phyloP scores from a whole-genome alignment of 2,329 filamentous ascomycete genomes.

The Alternaria sp. region DNA sequence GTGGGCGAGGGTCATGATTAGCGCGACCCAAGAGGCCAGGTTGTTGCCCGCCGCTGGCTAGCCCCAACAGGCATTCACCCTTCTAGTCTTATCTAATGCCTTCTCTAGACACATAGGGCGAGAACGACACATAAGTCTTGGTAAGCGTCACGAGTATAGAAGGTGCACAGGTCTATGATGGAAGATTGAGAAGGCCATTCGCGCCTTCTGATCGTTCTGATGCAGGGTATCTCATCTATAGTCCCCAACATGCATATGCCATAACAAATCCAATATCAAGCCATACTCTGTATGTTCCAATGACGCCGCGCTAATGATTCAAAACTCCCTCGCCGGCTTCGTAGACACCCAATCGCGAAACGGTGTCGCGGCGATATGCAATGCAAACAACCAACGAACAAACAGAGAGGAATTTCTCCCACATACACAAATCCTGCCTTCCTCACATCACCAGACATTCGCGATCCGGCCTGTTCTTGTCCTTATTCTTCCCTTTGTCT shows the following conservation, averaged over 20 bases:
- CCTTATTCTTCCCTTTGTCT: slow-evolving; percentile 37
- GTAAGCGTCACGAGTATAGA: neutral
- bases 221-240: slow-evolving; percentile 36
- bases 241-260: slow-evolving; percentile 6
- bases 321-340: slow-evolving; percentile 7
- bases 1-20: slow-evolving; percentile 22
- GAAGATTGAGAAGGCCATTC: neutral
- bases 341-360: neutral
- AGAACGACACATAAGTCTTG: neutral
- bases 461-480: slow-evolving; percentile 47
- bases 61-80: slow-evolving; percentile 18
- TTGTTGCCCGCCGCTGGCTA: slow-evolving; percentile 26
- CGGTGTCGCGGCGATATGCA: neutral
- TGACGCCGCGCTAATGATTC: slow-evolving; percentile 34
- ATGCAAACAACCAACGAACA: slow-evolving; percentile 6
- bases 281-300: slow-evolving; percentile 10
- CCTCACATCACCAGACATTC: slow-evolving; percentile 55
- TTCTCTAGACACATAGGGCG: slow-evolving; percentile 34
- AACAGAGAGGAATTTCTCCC: neutral
- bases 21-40: slow-evolving; percentile 38
- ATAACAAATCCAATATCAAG: neutral
- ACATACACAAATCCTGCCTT: slow-evolving; percentile 7
- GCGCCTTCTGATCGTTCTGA: neutral
- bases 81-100: slow-evolving; percentile 34
- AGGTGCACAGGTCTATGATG: neutral